Evolutionary conservation across 495 filamentous ascomycete genomes (phyloP).

Genomic region (Cryomyces minteri): DNA sequence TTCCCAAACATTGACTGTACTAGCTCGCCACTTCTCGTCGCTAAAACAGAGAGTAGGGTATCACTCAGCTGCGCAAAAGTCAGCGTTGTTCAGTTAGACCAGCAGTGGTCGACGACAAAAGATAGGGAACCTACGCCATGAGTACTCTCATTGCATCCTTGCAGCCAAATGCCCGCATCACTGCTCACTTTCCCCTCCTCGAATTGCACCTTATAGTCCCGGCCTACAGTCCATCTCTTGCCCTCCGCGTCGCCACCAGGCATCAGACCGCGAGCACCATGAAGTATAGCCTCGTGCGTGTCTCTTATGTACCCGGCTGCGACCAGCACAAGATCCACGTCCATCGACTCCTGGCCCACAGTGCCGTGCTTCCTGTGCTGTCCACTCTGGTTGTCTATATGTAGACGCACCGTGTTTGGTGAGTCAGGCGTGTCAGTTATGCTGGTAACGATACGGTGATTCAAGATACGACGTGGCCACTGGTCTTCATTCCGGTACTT

Average conservation of each 20-base stretch:
- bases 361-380: constrained; percentile 14
- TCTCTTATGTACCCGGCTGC: constrained; percentile 76
- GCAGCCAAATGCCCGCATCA: constrained; percentile 70
- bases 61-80: constrained; percentile 40
- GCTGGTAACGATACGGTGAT: constrained; percentile 39
- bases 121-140: constrained; percentile 51
- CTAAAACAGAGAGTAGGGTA: constrained; percentile 60
- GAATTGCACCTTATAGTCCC: constrained; percentile 63
- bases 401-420: constrained; percentile 16
- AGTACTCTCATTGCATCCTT: constrained; percentile 83
- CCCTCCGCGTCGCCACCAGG: constrained; percentile 25
- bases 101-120: constrained; percentile 1
- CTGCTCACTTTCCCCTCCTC: constrained; percentile 38
- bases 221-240: constrained; percentile 22
- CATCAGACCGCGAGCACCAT: constrained; percentile 41
- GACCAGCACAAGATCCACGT: constrained; percentile 65
- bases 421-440: constrained; percentile 29
- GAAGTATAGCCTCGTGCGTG: constrained; percentile 61
- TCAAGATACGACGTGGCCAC: constrained; percentile 68
- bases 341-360: constrained; percentile 33
- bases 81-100: not conserved
- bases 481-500: constrained; percentile 44
- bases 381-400: constrained; percentile 9
- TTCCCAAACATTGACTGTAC: constrained; percentile 53
- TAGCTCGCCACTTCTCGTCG: constrained; percentile 58